phyloP scores from a whole-genome alignment of 768 basidiomycete genomes.

The Amyloporia xantha region DNA sequence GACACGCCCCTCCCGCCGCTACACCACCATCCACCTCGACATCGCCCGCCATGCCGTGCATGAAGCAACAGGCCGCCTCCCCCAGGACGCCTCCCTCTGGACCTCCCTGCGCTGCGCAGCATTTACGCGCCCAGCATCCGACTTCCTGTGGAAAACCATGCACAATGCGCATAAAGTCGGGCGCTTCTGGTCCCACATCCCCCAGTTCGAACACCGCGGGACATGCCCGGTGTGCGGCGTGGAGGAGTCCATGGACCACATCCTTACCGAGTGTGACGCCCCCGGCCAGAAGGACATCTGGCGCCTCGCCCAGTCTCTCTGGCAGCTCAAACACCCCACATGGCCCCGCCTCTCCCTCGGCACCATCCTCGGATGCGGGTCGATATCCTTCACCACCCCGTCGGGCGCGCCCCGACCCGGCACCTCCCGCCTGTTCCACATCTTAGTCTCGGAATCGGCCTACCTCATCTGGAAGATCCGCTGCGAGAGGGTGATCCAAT shows the following conservation, averaged over 20 bases:
- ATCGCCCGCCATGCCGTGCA: too few relatives aligned
- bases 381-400: background rate
- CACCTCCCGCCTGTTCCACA: background rate
- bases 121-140: background rate
- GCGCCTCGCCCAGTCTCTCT: background rate
- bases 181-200: conserved; percentile 13
- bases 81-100: background rate
- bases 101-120: background rate
- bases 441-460: background rate
- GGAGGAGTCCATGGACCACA: conserved; percentile 17
- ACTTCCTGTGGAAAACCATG: conserved; percentile 10
- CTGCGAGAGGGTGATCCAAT: background rate
- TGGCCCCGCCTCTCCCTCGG: background rate
- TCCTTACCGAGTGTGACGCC: conserved; percentile 11
- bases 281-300: background rate
- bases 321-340: background rate
- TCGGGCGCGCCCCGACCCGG: too few relatives aligned
- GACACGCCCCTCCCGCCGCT: too few relatives aligned
- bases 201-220: background rate
- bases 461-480: background rate
- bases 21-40: background rate
- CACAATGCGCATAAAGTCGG: conserved; percentile 7
- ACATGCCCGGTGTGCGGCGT: conserved; percentile 9
- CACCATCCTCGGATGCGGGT: background rate
- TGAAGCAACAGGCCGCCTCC: background rate